These are phyloP conservation scores for Cutaneotrichosporon sp. DNA, from an alignment of 1,284 basidiomycete genomes.

Conservation along the genomic window DNA sequence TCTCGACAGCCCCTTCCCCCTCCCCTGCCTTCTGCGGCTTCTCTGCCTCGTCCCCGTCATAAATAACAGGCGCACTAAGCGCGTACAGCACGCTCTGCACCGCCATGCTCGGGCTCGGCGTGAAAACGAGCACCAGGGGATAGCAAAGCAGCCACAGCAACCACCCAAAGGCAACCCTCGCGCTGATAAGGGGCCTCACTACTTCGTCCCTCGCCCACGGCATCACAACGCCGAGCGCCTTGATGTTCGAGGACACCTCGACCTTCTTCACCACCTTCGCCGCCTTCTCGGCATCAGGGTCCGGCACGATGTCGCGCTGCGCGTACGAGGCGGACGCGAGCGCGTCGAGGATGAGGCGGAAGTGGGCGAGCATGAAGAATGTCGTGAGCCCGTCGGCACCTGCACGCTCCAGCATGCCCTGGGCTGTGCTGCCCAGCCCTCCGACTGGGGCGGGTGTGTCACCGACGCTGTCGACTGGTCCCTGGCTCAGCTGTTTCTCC, in stretches of 20 bases:
- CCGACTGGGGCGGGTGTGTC: too few relatives aligned
- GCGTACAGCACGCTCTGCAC: conserved; percentile 45
- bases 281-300: conserved; percentile 13
- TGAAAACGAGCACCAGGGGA: conserved; percentile 40
- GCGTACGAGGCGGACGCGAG: conserved; percentile 31
- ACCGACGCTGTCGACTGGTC: background rate
- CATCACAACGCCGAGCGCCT: conserved; percentile 43
- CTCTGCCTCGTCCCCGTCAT: conserved; percentile 19
- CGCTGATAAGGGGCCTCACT: conserved; percentile 26
- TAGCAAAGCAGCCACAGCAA: conserved; percentile 38
- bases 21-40: conserved; percentile 9
- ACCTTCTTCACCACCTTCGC: conserved; percentile 35
- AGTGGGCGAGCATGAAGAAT: conserved; percentile 36
- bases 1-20: background rate
- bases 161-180: conserved; percentile 12
- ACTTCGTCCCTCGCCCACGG: conserved; percentile 44
- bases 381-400: conserved; percentile 33
- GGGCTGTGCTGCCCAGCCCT: conserved; percentile 2
- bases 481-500: conserved; percentile 18
- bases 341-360: conserved; percentile 43
- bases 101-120: conserved; percentile 34
- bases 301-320: conserved; percentile 19
- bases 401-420: conserved; percentile 8
- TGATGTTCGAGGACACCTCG: conserved; percentile 41
- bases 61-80: conserved; percentile 39